Base-by-base conservation (phyloP, 2,329 filamentous ascomycete species). In the Mariannaea elegans region DNA sequence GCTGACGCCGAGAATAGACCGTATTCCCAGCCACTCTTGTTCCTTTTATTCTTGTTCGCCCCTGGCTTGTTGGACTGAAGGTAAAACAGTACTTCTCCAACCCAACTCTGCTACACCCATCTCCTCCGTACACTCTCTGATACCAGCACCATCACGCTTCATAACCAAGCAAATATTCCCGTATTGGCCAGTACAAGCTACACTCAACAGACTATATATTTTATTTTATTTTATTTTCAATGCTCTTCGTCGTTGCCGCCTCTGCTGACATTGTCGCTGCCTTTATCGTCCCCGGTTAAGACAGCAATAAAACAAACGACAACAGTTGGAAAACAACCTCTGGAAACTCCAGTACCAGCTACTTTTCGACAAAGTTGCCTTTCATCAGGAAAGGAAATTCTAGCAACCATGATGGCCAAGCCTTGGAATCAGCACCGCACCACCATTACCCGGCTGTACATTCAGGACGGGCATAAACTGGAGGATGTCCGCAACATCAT, bases 391-490 rank as follows among this genome's bases (percentile, higher is more conserved):
- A n/a, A n/a, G n/a, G n/a, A n/a, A n/a, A n/a, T n/a, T n/a, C n/a
- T n/a, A n/a, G 14, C 21, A 59, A 59, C 39, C 62, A 76, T 62
- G 48, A 82, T 82, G 80, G 80, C 78, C 19, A 82, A 82, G 62
- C 65, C 72, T 13, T 83, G 81, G 81, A 70, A 74, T 7, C 69
- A 74, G 18, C 65, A 78, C 68, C 73, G 70, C 27, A 53, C 63
- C 1, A 64, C 61, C 24, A 82, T 83, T 58, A 69, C 74, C 34
- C 63, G 62, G 21, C 65, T 81, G 24, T 83, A 83, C 68, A 78
- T 77, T 49, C 63, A 72, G 4, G 71, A 79, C 16, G 73, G 73
- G 32, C 71, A 66, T 51, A 80, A 78, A 6, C 73, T 82, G 29
- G 68, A 77, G 7, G 75, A 79, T 18, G 80, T 82, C 36, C 75